Evolutionary conservation across 164 flowering plant species (phyloP).

Genomic region (Magnolia officinalis): DNA sequence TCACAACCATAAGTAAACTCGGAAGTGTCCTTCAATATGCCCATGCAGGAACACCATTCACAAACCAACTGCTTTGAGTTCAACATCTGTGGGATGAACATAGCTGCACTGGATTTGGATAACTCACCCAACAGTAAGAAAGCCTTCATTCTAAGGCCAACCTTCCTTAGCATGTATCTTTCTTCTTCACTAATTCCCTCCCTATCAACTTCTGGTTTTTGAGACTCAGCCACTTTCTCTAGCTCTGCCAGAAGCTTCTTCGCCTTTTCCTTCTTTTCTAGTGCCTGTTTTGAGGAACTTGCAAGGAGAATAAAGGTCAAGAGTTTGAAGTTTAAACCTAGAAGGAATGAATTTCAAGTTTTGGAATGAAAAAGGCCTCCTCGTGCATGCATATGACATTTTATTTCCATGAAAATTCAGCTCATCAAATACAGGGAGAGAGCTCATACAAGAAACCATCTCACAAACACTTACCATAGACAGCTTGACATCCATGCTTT

Average conservation of each 20-base stretch:
- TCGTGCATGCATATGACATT: background rate
- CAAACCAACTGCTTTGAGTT: background rate
- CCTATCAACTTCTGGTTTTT: conserved; percentile 51
- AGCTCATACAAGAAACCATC: background rate
- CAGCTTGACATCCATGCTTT: conserved; percentile 45
- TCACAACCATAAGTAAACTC: too few relatives aligned
- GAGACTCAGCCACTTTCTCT: conserved; percentile 40
- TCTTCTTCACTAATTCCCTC: conserved; percentile 93
- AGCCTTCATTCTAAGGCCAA: conserved; percentile 88
- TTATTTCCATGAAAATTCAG: background rate
- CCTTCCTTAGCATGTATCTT: conserved; percentile 85
- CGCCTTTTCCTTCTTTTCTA: conserved; percentile 71
- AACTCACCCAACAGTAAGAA: conserved; percentile 76
- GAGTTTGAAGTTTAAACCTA: conserved; percentile 2
- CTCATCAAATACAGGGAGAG: background rate
- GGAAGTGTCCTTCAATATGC: too few relatives aligned
- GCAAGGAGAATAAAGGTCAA: background rate
- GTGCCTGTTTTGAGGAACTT: conserved; percentile 40
- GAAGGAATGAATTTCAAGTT: background rate
- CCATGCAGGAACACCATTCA: too few relatives aligned
- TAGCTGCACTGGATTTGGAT: background rate
- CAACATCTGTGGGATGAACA: background rate
- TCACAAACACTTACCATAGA: conserved; percentile 45
- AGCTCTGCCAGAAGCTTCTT: conserved; percentile 71
- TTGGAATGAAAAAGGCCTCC: background rate